Percentiles rank a stretch among this genome's conserved stretches.
Conservation (phyloP, 2,329 filamentous ascomycete species). For the Alternaria solani region DNA sequence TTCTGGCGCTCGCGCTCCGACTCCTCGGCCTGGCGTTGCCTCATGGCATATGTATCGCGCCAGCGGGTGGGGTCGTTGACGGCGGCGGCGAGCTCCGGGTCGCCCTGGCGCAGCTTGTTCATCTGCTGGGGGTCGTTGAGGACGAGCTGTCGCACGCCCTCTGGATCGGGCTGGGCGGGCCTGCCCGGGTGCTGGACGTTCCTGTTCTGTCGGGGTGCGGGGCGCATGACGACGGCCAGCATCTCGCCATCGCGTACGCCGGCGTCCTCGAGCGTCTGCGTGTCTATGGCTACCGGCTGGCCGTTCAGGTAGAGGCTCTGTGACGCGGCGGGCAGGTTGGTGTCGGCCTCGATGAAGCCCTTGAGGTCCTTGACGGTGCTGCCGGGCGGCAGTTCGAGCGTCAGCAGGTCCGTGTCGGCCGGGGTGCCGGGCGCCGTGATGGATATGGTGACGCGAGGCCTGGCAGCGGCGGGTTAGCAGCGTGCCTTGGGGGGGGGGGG, state of each 20-base stretch:
- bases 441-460: slow-evolving; percentile 83
- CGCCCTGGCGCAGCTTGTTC: slow-evolving; percentile 72
- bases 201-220: slow-evolving; percentile 24
- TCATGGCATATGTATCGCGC: slow-evolving; percentile 72
- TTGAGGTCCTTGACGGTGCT: slow-evolving; percentile 88
- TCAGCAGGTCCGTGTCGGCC: slow-evolving; percentile 76
- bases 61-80: slow-evolving; percentile 81
- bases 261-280: slow-evolving; percentile 81
- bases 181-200: slow-evolving; percentile 16
- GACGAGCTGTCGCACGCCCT: slow-evolving; percentile 82
- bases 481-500: slow-evolving; percentile 20
- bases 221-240: slow-evolving; percentile 80
- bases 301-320: slow-evolving; percentile 95
- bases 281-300: slow-evolving; percentile 76
- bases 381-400: slow-evolving; percentile 80
- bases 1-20: slow-evolving; percentile 79
- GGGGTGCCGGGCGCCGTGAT: slow-evolving; percentile 77
- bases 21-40: slow-evolving; percentile 74
- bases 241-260: slow-evolving; percentile 89
- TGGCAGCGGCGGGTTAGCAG: slow-evolving; percentile 54
- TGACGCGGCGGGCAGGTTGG: slow-evolving; percentile 71
- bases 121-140: slow-evolving; percentile 79
- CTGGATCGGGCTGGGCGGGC: slow-evolving; percentile 63
- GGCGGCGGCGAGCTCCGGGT: slow-evolving; percentile 78
- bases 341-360: slow-evolving; percentile 86